These are phyloP conservation scores for Alternaria sp. DNA, from an alignment of 2,329 filamentous ascomycete genomes.

Conservation along the genomic window DNA sequence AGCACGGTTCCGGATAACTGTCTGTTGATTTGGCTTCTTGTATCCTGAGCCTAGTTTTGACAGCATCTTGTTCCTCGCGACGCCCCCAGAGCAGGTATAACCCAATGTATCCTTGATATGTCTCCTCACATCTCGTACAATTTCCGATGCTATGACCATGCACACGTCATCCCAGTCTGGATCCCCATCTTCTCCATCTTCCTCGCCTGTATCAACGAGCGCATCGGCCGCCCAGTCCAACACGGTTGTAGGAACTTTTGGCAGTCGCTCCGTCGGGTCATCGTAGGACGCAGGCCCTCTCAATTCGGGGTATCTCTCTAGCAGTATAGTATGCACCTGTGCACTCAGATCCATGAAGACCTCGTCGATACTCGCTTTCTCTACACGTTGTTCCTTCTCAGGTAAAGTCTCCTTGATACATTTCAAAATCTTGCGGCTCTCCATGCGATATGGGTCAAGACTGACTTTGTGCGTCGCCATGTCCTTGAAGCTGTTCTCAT, in stretches of 20 bases:
- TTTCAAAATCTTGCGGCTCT: constrained; percentile 83
- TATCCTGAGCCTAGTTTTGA: constrained; percentile 91
- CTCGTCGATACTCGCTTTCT: constrained; percentile 96
- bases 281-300: constrained; percentile 73
- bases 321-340: constrained; percentile 77
- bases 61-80: constrained; percentile 92
- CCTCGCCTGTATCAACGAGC: constrained; percentile 79
- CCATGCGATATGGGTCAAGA: constrained; percentile 86
- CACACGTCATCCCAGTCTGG: constrained; percentile 97
- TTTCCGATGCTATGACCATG: constrained; percentile 86
- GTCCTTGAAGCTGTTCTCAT: constrained; percentile 77
- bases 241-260: constrained; percentile 74
- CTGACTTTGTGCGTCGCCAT: constrained; percentile 93
- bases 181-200: constrained; percentile 76
- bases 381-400: constrained; percentile 72
- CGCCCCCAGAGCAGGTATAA: constrained; percentile 91
- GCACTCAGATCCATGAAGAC: constrained; percentile 92
- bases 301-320: constrained; percentile 80
- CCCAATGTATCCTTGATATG: constrained; percentile 73
- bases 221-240: constrained; percentile 86
- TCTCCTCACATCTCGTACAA: constrained; percentile 77
- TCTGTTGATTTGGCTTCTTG: constrained; percentile 94
- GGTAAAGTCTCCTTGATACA: constrained; percentile 79
- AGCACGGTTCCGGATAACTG: constrained; percentile 87
- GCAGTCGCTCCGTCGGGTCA: constrained; percentile 74